phyloP scores from a whole-genome alignment of 2,329 filamentous ascomycete species.

The Thielaviopsis populi region DNA sequence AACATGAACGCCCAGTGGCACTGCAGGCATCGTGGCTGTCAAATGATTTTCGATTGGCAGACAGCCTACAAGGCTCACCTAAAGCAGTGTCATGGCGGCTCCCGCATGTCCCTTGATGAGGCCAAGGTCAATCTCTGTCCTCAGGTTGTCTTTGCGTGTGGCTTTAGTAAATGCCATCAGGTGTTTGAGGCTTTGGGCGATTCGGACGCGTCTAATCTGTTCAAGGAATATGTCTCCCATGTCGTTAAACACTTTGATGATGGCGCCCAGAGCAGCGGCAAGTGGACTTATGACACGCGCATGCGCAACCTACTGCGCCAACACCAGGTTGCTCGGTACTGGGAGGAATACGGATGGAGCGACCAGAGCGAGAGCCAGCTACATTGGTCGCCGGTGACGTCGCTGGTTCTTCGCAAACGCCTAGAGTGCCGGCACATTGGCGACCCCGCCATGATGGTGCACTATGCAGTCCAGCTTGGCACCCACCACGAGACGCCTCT shows the following conservation, averaged over 20 bases:
- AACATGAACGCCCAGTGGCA: conserved; percentile 33
- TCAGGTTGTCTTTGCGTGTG: conserved; percentile 35
- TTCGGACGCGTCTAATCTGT: conserved; percentile 26
- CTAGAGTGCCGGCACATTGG: conserved; percentile 32
- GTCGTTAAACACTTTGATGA: conserved; percentile 35
- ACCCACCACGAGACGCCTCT: conserved; percentile 21
- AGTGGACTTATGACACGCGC: conserved; percentile 31
- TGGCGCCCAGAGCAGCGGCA: conserved; percentile 24
- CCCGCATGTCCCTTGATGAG: conserved; percentile 28
- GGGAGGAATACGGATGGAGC: conserved; percentile 26
- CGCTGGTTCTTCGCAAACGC: conserved; percentile 29
- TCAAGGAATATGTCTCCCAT: conserved; percentile 33
- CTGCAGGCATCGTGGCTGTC: conserved; percentile 31
- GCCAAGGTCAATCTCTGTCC: conserved; percentile 31
- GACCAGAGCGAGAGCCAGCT: conserved; percentile 24
- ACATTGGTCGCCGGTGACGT: conserved; percentile 30
- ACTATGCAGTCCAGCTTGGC: conserved; percentile 28
- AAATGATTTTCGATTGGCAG: conserved; percentile 34
- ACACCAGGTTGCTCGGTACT: conserved; percentile 25
- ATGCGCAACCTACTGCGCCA: conserved; percentile 33
- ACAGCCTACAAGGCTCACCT: conserved; percentile 34
- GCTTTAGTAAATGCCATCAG: conserved; percentile 31
- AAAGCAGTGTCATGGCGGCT: conserved; percentile 30
- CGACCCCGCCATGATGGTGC: conserved; percentile 27
- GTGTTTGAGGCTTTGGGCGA: conserved; percentile 31